Evolutionary conservation across 352 stramenopile genomes (phyloP).

Genomic region (Phytophthora cajani): DNA sequence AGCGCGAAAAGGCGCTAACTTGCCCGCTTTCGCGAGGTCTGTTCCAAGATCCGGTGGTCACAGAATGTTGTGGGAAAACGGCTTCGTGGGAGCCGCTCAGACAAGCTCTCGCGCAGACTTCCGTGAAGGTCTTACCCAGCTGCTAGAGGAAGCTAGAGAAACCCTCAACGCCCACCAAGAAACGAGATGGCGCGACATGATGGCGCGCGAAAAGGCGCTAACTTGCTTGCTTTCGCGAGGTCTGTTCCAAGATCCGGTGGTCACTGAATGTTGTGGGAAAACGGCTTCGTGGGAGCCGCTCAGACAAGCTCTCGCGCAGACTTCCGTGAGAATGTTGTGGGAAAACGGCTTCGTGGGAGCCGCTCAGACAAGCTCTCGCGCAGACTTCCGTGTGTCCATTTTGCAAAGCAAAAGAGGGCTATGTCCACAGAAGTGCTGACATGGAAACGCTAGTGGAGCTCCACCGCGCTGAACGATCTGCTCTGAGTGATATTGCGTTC

Average conservation of each 20-base stretch:
- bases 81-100: background rate
- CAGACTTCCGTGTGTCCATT: slow-evolving; percentile 1
- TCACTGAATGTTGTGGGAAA: slow-evolving; percentile 8
- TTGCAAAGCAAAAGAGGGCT: background rate
- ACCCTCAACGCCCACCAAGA: background rate
- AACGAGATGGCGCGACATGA: background rate
- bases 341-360: too few species aligned
- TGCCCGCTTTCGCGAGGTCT: background rate
- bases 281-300: background rate
- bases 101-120: background rate
- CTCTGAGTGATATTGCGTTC: background rate
- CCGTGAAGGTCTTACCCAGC: background rate
- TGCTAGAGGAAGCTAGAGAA: background rate
- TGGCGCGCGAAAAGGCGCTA: background rate
- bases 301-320: background rate
- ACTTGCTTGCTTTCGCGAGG: background rate
- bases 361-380: too few species aligned
- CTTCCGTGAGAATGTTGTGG: too few species aligned
- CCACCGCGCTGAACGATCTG: background rate
- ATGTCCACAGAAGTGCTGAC: background rate
- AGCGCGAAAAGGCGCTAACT: background rate
- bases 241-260: slow-evolving; percentile 4
- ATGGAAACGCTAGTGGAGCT: background rate
- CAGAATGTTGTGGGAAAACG: slow-evolving; percentile 8
- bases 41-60: slow-evolving; percentile 3